A percentile compares a stretch with the other conserved stretches of the same genome.
Evolutionary conservation across 106 monocot genomes (phyloP).

Genomic region (Dendrobium officinale): DNA sequence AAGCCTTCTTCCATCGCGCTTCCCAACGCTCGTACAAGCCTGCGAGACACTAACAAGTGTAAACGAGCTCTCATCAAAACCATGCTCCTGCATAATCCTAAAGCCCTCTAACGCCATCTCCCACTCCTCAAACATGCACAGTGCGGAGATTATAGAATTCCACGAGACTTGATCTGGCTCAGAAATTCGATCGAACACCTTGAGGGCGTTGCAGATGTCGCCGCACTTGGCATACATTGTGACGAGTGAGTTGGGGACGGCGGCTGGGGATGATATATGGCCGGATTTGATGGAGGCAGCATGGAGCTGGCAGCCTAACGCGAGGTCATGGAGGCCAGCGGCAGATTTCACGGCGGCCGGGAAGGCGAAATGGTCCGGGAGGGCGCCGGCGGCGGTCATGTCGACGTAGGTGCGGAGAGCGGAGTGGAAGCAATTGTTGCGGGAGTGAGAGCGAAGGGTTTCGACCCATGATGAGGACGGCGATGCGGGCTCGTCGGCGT

Average conservation of each 20-base stretch:
- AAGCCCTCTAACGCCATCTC: slow-evolving; percentile 40
- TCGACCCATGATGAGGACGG: slow-evolving; percentile 49
- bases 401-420: slow-evolving; percentile 45
- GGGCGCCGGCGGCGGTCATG: slow-evolving; percentile 37
- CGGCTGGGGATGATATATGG: slow-evolving; percentile 29
- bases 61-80: slow-evolving; percentile 51
- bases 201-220: slow-evolving; percentile 50
- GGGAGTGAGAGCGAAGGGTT: slow-evolving; percentile 67
- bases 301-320: slow-evolving; percentile 55
- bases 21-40: slow-evolving; percentile 48
- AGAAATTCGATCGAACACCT: slow-evolving; percentile 50
- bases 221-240: slow-evolving; percentile 97
- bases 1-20: slow-evolving; percentile 24
- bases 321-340: slow-evolving; percentile 33
- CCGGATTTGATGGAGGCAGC: slow-evolving; percentile 53
- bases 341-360: slow-evolving; percentile 74
- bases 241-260: slow-evolving; percentile 75
- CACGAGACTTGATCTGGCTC: slow-evolving; percentile 67
- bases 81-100: slow-evolving; percentile 33
- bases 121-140: slow-evolving; percentile 68
- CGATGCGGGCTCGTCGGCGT: neutral
- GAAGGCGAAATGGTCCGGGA: slow-evolving; percentile 79
- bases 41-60: slow-evolving; percentile 57
- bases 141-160: slow-evolving; percentile 79
- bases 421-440: slow-evolving; percentile 24